A percentile compares a stretch with the other conserved stretches of the same genome.
phyloP scores from a whole-genome alignment of 768 basidiomycete genomes.

The Phylloporus arenicola region DNA sequence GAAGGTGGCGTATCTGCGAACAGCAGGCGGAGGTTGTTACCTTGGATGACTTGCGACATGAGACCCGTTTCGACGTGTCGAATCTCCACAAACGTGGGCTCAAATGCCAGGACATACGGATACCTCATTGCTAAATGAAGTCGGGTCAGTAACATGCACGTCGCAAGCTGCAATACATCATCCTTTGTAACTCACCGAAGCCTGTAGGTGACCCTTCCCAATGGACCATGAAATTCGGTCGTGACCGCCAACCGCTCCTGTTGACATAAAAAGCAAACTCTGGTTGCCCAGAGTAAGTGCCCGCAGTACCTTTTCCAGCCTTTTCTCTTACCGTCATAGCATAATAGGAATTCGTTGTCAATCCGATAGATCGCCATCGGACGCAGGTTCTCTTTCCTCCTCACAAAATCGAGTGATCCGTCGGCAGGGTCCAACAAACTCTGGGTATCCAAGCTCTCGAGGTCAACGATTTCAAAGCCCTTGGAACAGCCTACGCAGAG shows the following conservation, averaged over 20 bases:
- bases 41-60: constrained; percentile 92
- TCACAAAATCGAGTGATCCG: constrained; percentile 86
- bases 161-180: not conserved
- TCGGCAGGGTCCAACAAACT: constrained; percentile 92
- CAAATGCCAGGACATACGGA: constrained; percentile 95
- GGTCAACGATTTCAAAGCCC: constrained; percentile 97
- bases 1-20: constrained; percentile 94
- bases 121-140: constrained; percentile 74
- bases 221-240: constrained; percentile 88
- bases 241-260: constrained; percentile 87
- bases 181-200: constrained; percentile 65
- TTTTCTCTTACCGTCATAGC: constrained; percentile 81
- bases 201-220: constrained; percentile 96
- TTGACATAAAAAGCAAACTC: constrained; percentile 99
- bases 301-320: not conserved
- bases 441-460: constrained; percentile 95
- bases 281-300: constrained; percentile 28
- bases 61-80: constrained; percentile 90
- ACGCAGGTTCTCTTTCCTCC: constrained; percentile 79
- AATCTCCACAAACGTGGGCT: constrained; percentile 94
- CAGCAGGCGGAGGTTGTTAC: constrained; percentile 81
- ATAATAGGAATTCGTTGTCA: constrained; percentile 92
- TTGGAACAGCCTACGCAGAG: constrained; percentile 96
- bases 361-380: constrained; percentile 98
- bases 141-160: constrained; percentile 3